A percentile compares a stretch with the other conserved stretches of the same genome.
Evolutionary conservation across 23 red algal species (phyloP).

Genomic region (Cyanidium caldarium): DNA sequence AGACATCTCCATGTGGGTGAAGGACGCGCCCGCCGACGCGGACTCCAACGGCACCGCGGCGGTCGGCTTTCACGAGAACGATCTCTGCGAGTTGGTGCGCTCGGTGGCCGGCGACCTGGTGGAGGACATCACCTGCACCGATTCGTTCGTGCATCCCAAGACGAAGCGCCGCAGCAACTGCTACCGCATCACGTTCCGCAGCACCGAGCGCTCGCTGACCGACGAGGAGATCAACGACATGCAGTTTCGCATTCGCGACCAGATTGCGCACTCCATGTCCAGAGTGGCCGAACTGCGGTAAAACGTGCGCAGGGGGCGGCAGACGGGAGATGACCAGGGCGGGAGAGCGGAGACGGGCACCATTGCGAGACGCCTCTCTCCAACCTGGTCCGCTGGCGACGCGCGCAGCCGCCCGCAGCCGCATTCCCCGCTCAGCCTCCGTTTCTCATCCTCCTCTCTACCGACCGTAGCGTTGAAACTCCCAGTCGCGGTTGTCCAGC

Average conservation of each 20-base stretch:
- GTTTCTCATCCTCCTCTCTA: too few relatives aligned
- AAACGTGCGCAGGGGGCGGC: neutral
- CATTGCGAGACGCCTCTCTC: too few relatives aligned
- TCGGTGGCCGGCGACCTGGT: conserved; percentile 53
- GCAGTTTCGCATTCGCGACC: conserved; percentile 24
- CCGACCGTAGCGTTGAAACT: too few relatives aligned
- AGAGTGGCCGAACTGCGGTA: neutral
- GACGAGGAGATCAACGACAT: conserved; percentile 71
- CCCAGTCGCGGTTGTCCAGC: neutral
- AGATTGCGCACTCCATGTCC: neutral
- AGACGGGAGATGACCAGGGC: too few relatives aligned
- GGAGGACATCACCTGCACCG: conserved; percentile 54
- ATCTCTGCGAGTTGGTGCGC: conserved; percentile 64
- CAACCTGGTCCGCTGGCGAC: too few relatives aligned
- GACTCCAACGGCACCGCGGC: neutral
- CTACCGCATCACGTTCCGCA: conserved; percentile 68
- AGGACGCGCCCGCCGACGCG: neutral
- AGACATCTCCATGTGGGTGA: conserved; percentile 83
- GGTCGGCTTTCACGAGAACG: conserved; percentile 58
- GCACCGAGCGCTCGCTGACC: conserved; percentile 66
- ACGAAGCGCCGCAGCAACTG: conserved; percentile 39
- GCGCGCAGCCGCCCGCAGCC: too few relatives aligned
- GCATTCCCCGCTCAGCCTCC: too few relatives aligned
- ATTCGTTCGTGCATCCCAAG: conserved; percentile 32
- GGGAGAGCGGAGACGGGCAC: too few relatives aligned